phyloP scores from a whole-genome alignment of 2,329 filamentous ascomycete genomes.

The Aureobasidium musti region DNA sequence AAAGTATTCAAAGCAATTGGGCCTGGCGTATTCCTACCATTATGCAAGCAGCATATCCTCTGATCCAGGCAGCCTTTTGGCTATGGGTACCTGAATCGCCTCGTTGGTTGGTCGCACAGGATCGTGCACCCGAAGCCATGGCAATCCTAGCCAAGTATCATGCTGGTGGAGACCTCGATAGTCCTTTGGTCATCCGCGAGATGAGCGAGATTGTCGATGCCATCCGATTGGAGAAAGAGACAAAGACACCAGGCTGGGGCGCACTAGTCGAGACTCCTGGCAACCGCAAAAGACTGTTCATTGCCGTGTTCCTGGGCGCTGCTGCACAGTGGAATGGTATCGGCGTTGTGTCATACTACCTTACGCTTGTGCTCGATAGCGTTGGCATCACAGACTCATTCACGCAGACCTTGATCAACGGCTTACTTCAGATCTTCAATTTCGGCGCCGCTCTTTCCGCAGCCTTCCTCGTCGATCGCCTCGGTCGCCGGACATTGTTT shows the following conservation, averaged over 20 bases:
- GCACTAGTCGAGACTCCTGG: conserved; percentile 62
- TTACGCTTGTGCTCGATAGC: conserved; percentile 37
- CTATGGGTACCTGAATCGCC: conserved; percentile 66
- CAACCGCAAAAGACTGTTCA: conserved; percentile 56
- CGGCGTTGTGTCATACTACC: conserved; percentile 47
- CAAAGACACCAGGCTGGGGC: conserved; percentile 48
- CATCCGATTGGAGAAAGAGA: conserved; percentile 56
- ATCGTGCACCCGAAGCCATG: conserved; percentile 64
- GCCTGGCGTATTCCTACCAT: conserved; percentile 56
- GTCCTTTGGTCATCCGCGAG: conserved; percentile 64
- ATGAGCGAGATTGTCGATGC: conserved; percentile 67
- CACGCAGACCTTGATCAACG: conserved; percentile 46
- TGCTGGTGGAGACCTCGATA: conserved; percentile 57
- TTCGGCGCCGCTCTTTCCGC: conserved; percentile 57
- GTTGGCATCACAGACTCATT: conserved; percentile 38
- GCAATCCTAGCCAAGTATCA: conserved; percentile 64
- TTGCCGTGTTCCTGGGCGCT: conserved; percentile 52
- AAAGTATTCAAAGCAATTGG: conserved; percentile 55
- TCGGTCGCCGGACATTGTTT: conserved; percentile 40
- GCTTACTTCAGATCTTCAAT: conserved; percentile 62
- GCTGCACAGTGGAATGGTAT: conserved; percentile 57
- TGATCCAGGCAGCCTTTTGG: conserved; percentile 56
- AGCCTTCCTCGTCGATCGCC: conserved; percentile 39
- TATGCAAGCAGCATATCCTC: conserved; percentile 52
- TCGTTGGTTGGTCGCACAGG: conserved; percentile 64